Conservation (phyloP, 1,139 yeast genomes). For the Blastobotrys serpentis region DNA sequence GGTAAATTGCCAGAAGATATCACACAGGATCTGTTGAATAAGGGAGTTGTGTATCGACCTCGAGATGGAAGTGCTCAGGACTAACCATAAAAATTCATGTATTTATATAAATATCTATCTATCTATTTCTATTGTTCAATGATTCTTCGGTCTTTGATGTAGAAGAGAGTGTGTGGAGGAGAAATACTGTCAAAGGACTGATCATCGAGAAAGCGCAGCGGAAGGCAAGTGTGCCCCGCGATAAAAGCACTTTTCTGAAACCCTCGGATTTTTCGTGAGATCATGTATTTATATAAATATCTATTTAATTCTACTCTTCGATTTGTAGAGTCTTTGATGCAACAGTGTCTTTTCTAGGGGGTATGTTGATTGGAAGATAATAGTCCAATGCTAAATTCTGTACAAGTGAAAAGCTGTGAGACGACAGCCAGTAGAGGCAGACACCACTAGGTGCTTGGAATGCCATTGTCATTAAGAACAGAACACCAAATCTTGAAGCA, state of each 20-base stretch:
- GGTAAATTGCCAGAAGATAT: constrained; percentile 91
- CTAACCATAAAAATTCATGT: constrained; percentile 33
- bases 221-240: no score
- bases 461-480: constrained; percentile 78
- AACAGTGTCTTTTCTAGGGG: constrained; percentile 16
- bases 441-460: constrained; percentile 84
- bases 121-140: no score
- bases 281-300: constrained; percentile 3
- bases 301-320: neutral
- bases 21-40: constrained; percentile 65
- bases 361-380: constrained; percentile 49
- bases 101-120: constrained; percentile 1
- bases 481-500: constrained; percentile 69
- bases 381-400: constrained; percentile 76
- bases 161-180: no score
- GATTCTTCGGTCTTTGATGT: no score
- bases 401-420: constrained; percentile 68
- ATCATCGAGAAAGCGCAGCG: no score
- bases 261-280: neutral
- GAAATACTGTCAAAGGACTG: no score
- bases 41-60: constrained; percentile 83
- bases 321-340: constrained; percentile 8
- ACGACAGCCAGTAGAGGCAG: constrained; percentile 81
- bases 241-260: no score
- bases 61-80: constrained; percentile 95